Base-by-base conservation (phyloP, 257 asterid genomes). In the Fraxinus pennsylvanica region DNA sequence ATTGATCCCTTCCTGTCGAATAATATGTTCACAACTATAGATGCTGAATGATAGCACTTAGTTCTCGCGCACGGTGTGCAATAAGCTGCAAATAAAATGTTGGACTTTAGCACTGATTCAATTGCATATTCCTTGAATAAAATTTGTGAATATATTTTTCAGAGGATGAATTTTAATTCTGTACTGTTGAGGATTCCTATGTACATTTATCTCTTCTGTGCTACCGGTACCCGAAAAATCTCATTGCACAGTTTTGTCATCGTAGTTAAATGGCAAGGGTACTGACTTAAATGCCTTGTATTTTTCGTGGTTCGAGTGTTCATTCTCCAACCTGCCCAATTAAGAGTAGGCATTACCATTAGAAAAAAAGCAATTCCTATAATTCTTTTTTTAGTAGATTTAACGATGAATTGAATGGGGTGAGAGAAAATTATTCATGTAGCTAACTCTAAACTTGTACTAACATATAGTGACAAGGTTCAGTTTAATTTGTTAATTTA, bases 211-310 rank as follows among this genome's bases (percentile, higher is more conserved):
- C 38, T 39, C 66, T 65, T 75, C 47, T 50, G 41, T 76, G 61
- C 76, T 41, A 9, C 15, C 10, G 15, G 47, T 1, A 41, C 47
- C 47, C 14, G 0, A 41, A 41, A 41, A 41, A 9, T 9, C 10
- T 67, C 33, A 5, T 68, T 19, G 6, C 32, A 71, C 22, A 22
- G 59, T 2, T 39, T 27, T 68, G 8, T 29, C 63, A 54, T 89
- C 91, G 38, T 94, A 88, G 89, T 87, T 86, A 86, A 92, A 94
- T 21, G 97, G 97, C 77, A 94, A 76, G 1, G 96, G 98, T 14
- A 92, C 88, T 0, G 94, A 72, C 76, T 91, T 94, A 84, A 86
- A 88, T 1, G 96, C 97, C 39, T 94, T 76, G 81, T 83, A 91
- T 63, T 89, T 90, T 15, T 94, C 98, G 0, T 90, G 95, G 83